Evolutionary conservation across 257 asterid genomes (phyloP).

Genomic region (Jaltomata sinuosa): DNA sequence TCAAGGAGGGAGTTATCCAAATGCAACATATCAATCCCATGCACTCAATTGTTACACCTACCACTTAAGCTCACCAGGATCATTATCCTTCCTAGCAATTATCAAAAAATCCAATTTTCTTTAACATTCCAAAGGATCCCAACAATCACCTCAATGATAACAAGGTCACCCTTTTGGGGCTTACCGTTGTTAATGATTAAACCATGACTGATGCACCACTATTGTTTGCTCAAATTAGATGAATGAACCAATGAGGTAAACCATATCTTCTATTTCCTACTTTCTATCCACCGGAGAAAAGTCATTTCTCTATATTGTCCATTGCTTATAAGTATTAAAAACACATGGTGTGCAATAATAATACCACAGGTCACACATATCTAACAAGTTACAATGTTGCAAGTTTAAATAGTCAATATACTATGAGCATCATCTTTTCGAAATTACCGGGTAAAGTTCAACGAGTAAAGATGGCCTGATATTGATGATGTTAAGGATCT

Average conservation of each 20-base stretch:
- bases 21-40: not conserved
- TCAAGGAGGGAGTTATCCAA: not conserved
- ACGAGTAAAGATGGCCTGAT: slow-evolving; percentile 44
- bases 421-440: no score
- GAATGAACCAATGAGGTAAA: not conserved
- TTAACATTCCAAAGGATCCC: not conserved
- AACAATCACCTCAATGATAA: not conserved
- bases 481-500: slow-evolving; percentile 59
- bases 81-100: not conserved
- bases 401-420: not conserved
- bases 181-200: not conserved
- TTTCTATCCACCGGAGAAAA: not conserved
- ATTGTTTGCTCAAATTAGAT: not conserved
- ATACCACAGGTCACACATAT: not conserved
- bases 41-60: not conserved
- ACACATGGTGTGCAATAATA: not conserved
- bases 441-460: slow-evolving; percentile 51
- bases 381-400: not conserved
- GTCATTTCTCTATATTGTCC: not conserved
- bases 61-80: not conserved
- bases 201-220: not conserved
- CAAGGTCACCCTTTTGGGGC: not conserved
- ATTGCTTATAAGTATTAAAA: not conserved
- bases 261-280: not conserved
- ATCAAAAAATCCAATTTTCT: not conserved